Percentiles rank a stretch among this genome's conserved stretches.
Conservation (phyloP, 164 flowering plant species). For the Taxillus chinensis region DNA sequence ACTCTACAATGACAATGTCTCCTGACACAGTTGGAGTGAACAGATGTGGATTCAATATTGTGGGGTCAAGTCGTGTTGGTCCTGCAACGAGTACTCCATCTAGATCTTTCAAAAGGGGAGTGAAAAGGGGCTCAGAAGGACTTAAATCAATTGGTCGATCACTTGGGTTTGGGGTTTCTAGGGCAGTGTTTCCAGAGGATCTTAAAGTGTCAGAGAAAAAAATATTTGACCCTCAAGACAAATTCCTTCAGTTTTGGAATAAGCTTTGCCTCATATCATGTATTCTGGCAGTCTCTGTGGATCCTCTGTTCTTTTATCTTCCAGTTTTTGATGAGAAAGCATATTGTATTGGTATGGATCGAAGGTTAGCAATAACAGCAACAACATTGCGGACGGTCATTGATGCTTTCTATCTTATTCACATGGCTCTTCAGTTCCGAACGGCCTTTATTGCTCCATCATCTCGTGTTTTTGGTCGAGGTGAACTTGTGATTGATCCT, state of each 20-base stretch:
- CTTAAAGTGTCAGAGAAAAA: slow-evolving; percentile 75
- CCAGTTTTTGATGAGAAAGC: slow-evolving; percentile 42
- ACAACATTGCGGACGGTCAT: slow-evolving; percentile 60
- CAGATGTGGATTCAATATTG: slow-evolving; percentile 58
- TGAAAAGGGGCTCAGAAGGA: slow-evolving; percentile 87
- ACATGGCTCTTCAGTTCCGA: slow-evolving; percentile 84
- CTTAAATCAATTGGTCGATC: slow-evolving; percentile 80
- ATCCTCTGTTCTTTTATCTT: slow-evolving; percentile 84
- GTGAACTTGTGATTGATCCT: slow-evolving; percentile 94
- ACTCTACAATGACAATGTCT: slow-evolving; percentile 55
- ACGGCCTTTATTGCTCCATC: slow-evolving; percentile 98
- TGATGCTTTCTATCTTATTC: slow-evolving; percentile 80
- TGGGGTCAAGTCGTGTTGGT: slow-evolving; percentile 36
- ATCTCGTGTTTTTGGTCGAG: slow-evolving; percentile 96
- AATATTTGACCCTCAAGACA: slow-evolving; percentile 94
- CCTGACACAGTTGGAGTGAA: slow-evolving; percentile 40
- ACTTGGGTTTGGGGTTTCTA: slow-evolving; percentile 71
- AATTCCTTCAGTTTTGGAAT: slow-evolving; percentile 68
- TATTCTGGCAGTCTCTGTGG: slow-evolving; percentile 79
- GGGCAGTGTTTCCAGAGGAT: slow-evolving; percentile 87
- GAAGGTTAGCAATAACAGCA: slow-evolving; percentile 48
- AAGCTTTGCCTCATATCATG: slow-evolving; percentile 72
- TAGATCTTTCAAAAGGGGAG: slow-evolving; percentile 59
- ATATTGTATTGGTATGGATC: slow-evolving; percentile 63
- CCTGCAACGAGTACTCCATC: slow-evolving; percentile 31